phyloP scores from a whole-genome alignment of 2,329 filamentous ascomycete species.

The Fusarium algeriense region DNA sequence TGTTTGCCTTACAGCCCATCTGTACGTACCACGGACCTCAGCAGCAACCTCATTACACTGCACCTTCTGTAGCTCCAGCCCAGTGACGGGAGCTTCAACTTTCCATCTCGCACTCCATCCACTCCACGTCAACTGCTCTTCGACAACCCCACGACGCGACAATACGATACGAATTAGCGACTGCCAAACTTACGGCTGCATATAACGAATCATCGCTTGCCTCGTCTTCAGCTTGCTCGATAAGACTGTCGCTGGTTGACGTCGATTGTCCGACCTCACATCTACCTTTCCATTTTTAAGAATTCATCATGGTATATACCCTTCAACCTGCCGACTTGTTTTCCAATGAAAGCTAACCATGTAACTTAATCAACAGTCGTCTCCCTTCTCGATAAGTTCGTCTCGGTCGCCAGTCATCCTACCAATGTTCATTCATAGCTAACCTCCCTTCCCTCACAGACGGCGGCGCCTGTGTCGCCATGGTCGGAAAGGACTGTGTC shows the following conservation, averaged over 20 bases:
- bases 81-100: conserved; percentile 41
- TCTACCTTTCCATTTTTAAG: conserved; percentile 33
- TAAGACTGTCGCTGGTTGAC: conserved; percentile 41
- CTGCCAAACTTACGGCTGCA: not conserved
- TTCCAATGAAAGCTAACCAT: conserved; percentile 45
- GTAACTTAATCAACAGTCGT: conserved; percentile 69
- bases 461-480: conserved; percentile 96
- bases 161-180: conserved; percentile 21
- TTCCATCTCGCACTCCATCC: conserved; percentile 38
- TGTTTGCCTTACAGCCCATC: conserved; percentile 56
- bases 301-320: conserved; percentile 49
- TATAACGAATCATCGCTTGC: not conserved
- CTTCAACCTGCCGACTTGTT: not conserved
- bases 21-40: conserved; percentile 41
- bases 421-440: conserved; percentile 16
- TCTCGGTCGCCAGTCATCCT: conserved; percentile 14
- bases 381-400: conserved; percentile 96
- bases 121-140: conserved; percentile 31
- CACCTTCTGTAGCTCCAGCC: conserved; percentile 39
- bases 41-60: conserved; percentile 31
- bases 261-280: conserved; percentile 39
- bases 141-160: conserved; percentile 15
- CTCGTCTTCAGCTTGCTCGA: conserved; percentile 15
- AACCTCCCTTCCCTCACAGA: conserved; percentile 57
- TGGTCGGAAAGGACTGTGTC: conserved; percentile 99